Evolutionary conservation across 768 basidiomycete species (phyloP).

Genomic region (Amanita polypyramis): DNA sequence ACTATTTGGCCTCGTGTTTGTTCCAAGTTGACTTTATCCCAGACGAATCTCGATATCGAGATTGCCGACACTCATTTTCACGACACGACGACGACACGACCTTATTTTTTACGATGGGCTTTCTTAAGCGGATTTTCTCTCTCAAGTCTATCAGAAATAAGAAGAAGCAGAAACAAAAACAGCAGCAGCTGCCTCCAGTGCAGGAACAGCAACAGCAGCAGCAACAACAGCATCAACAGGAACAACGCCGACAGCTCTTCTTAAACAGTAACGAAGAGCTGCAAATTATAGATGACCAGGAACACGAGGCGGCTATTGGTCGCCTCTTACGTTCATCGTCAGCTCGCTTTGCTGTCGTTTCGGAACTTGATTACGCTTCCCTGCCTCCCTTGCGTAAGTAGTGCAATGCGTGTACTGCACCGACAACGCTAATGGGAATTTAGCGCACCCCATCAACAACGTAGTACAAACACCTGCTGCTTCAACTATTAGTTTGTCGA

Average conservation of each 20-base stretch:
- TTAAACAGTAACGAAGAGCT: constrained; percentile 1
- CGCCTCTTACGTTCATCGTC: constrained; percentile 68
- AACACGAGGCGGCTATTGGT: constrained; percentile 35
- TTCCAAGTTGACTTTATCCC: constrained; percentile 23
- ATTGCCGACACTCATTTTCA: constrained; percentile 17
- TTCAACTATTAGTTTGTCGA: constrained; percentile 44
- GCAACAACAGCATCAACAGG: constrained; percentile 11
- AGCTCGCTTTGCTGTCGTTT: constrained; percentile 46
- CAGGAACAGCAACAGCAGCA: constrained; percentile 17
- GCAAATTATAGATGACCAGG: constrained; percentile 31
- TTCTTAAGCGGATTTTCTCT: constrained; percentile 63
- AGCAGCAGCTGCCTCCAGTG: constrained; percentile 1
- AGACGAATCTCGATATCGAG: constrained; percentile 4
- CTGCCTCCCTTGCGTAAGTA: constrained; percentile 65
- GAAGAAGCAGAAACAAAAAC: constrained; percentile 39
- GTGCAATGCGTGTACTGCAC: not conserved
- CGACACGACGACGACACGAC: constrained; percentile 11
- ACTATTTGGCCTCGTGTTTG: constrained; percentile 34
- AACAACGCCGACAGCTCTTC: not conserved
- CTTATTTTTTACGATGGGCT: constrained; percentile 44
- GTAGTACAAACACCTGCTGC: constrained; percentile 37
- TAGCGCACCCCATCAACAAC: constrained; percentile 61
- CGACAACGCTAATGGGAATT: constrained; percentile 8
- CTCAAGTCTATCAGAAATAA: constrained; percentile 37
- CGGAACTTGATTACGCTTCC: constrained; percentile 44